Evolutionary conservation across 768 basidiomycete genomes (phyloP).

Genomic region (Daedaleopsis sinensis): DNA sequence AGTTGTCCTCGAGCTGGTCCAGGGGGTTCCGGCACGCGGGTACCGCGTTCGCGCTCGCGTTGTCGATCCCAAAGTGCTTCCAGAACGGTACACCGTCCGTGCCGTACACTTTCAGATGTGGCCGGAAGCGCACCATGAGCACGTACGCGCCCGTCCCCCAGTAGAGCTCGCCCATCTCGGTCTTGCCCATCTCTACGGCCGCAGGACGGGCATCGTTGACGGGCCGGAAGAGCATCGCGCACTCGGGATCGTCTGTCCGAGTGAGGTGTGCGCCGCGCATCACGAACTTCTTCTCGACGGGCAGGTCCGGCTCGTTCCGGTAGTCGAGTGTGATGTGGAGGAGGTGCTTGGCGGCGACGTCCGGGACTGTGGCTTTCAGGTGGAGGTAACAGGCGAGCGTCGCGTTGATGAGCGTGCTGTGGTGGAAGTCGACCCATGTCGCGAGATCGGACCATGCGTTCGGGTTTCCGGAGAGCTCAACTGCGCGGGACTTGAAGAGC

Average conservation of each 20-base stretch:
- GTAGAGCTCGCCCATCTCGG: not conserved
- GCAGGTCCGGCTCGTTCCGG: not conserved
- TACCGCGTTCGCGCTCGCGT: not conserved
- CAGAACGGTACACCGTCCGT: not conserved
- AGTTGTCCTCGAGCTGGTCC: not conserved
- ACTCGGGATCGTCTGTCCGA: not conserved
- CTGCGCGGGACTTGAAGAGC: not conserved
- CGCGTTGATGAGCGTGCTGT: conserved; percentile 1
- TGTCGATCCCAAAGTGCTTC: conserved; percentile 12
- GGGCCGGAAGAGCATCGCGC: not conserved
- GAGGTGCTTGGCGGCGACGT: not conserved
- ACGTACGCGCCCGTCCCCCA: conserved; percentile 8
- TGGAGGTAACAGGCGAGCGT: conserved; percentile 1
- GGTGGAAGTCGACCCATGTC: conserved; percentile 4
- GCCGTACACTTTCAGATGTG: not conserved
- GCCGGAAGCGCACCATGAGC: conserved; percentile 1
- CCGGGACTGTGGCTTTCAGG: not conserved
- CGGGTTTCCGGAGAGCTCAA: not conserved
- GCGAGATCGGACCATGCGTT: conserved; percentile 5
- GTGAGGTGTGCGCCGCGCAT: not conserved
- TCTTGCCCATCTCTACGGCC: conserved; percentile 7
- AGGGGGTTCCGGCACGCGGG: not conserved
- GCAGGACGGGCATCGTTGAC: not conserved
- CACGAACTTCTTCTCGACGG: not conserved
- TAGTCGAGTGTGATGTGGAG: not conserved